A percentile compares a stretch with the other conserved stretches of the same genome.
Evolutionary conservation across 352 stramenopile genomes (phyloP).

Genomic region (Phytopythium ostracodes): DNA sequence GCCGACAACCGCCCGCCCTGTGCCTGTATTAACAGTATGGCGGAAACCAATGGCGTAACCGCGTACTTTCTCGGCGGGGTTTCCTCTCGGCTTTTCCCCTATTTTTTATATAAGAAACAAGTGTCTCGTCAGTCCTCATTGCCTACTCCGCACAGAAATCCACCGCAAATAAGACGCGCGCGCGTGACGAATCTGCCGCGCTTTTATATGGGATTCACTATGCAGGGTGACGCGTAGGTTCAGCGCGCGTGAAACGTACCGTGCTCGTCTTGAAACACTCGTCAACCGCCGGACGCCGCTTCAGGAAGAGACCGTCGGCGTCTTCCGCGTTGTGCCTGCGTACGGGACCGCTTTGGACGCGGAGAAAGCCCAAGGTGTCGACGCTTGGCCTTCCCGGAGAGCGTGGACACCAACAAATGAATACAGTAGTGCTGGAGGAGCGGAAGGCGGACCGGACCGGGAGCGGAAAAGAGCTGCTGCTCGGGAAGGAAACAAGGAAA

Average conservation of each 20-base stretch:
- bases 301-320: not conserved
- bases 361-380: not conserved
- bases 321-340: not conserved
- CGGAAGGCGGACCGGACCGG: not conserved
- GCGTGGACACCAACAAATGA: not conserved
- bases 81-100: not conserved
- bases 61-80: not conserved
- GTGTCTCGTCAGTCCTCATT: not conserved
- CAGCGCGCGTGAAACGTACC: not conserved
- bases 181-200: not conserved
- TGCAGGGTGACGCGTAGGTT: not conserved
- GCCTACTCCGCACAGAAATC: not conserved
- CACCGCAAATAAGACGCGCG: not conserved
- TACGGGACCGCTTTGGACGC: not conserved
- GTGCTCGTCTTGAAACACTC: not conserved
- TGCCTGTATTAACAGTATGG: not conserved
- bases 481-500: not conserved
- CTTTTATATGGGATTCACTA: not conserved
- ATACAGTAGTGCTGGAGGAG: not conserved
- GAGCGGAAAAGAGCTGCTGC: not conserved
- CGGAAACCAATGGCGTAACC: not conserved
- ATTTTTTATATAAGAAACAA: not conserved
- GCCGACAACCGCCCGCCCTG: not conserved
- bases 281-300: not conserved
- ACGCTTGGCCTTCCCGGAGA: not conserved